phyloP scores from a whole-genome alignment of 2,329 filamentous ascomycete genomes.

The Reticulascus tulasneorum region DNA sequence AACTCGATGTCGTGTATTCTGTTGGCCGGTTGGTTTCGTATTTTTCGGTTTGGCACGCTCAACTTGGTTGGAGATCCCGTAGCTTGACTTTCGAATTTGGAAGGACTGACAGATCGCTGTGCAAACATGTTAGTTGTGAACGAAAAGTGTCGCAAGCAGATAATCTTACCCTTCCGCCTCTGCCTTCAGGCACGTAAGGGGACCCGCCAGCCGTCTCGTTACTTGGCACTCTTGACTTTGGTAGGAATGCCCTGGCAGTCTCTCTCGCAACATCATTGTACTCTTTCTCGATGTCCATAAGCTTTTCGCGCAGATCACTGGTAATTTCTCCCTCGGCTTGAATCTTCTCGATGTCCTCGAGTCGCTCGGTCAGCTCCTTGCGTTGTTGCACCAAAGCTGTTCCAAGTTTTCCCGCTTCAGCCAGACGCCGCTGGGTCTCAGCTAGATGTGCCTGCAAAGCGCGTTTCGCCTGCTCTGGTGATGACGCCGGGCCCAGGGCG shows the following conservation, averaged over 20 bases:
- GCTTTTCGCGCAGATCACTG: constrained; percentile 75
- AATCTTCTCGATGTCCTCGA: constrained; percentile 79
- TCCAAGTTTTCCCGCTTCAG: constrained; percentile 86
- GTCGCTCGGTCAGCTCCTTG: constrained; percentile 72
- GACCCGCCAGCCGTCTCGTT: constrained; percentile 54
- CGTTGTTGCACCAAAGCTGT: constrained; percentile 84
- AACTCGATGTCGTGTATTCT: constrained; percentile 96
- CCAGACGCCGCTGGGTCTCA: constrained; percentile 86
- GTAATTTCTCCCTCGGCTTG: constrained; percentile 74
- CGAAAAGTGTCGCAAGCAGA: neutral
- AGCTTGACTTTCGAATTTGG: constrained; percentile 79
- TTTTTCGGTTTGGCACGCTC: constrained; percentile 78
- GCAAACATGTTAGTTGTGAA: constrained; percentile 5
- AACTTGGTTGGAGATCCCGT: constrained; percentile 86
- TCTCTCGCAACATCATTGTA: constrained; percentile 92
- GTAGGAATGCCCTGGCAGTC: constrained; percentile 81
- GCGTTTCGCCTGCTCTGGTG: constrained; percentile 81
- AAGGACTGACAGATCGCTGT: constrained; percentile 67
- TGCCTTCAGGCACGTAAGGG: constrained; percentile 49
- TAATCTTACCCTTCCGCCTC: constrained; percentile 47
- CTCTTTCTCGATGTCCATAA: constrained; percentile 86
- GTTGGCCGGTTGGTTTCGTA: constrained; percentile 84
- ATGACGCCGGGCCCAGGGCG: constrained; percentile 69
- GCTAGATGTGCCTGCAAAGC: constrained; percentile 87
- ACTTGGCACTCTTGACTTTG: constrained; percentile 75